Base-by-base conservation (phyloP, 768 basidiomycete genomes). In the Tephrocybe sp. region DNA sequence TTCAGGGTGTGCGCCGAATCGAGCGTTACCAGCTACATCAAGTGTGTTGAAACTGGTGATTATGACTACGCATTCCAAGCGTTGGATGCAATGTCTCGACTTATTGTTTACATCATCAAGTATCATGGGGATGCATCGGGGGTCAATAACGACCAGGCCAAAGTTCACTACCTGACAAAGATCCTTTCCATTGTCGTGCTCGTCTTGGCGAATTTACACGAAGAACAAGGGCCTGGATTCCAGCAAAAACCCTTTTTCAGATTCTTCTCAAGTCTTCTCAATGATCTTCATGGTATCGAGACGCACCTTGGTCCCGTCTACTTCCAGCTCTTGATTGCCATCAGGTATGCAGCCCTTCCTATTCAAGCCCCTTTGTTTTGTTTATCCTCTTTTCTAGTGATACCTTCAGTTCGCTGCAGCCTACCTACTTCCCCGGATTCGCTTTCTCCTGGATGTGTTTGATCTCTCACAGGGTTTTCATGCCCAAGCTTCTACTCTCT, bases 91-190 rank as follows among this genome's bases (percentile, higher is more conserved):
- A 84, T 98, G 76, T 92, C 96, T 33, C 84, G 93, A 56, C 76
- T 99, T 54, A 92, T 99, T 57, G 89, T 92, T 32, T 93, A 97
- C 69, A 95, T 99, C 72, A 94, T 98, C 82, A 98, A 98, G 74
- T 98, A 98, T 67, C 96, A 98, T 59, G 97, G 95, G 10, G 97
- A 99, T 71, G 91, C 94, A 22, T 84, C 88, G 11, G 93, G 91
- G 9, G 78, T 91, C 52, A 91, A 94, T 69, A 92, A 92, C 60
- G 94, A 96, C 60, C 88, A 92, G 60, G 92, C 94, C 14, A 97
- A 97, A 67, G 91, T 95, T 11, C 91, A 96, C 66, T 98, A 98
- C 71, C 75, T 97, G 61, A 93, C 92, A 46, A 98, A 98, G 73
- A 98, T 98, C 52, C 72, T 99, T 51, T 96, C 96, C 11, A 98